Percentiles rank a stretch among this genome's conserved stretches.
These are phyloP conservation scores for Penicillium macrosclerotiorum DNA, from an alignment of 495 filamentous ascomycete genomes.

Conservation along the genomic window DNA sequence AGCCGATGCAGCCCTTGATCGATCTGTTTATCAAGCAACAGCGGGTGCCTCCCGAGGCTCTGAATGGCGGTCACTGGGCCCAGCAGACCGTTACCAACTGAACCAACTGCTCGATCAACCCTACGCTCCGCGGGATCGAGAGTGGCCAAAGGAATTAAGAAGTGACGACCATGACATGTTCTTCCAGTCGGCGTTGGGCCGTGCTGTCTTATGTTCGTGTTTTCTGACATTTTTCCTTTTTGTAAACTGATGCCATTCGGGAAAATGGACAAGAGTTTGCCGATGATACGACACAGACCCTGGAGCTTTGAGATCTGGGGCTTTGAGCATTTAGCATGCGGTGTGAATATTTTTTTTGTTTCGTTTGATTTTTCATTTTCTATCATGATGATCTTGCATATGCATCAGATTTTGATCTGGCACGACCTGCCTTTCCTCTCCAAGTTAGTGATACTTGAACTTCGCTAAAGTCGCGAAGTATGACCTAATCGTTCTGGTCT, in stretches of 20 bases:
- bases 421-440: conserved; percentile 5
- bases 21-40: conserved; percentile 86
- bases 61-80: conserved; percentile 48
- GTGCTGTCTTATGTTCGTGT: conserved; percentile 22
- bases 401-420: no score
- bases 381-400: conserved; percentile 30
- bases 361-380: conserved; percentile 8
- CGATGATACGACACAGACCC: conserved; percentile 28
- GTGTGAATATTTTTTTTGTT: conserved; percentile 32
- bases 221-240: conserved; percentile 22
- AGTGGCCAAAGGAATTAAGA: no score
- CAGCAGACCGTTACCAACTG: conserved; percentile 37
- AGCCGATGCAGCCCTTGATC: conserved; percentile 91
- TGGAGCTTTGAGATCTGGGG: no score
- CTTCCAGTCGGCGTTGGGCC: conserved; percentile 43
- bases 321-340: conserved; percentile 47
- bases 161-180: conserved; percentile 30
- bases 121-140: conserved; percentile 20
- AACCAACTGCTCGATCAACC: conserved; percentile 3
- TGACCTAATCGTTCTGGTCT: no score
- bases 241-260: conserved; percentile 17
- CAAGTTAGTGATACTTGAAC: conserved; percentile 14
- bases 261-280: conserved; percentile 18
- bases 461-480: no score
- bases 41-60: conserved; percentile 69